A percentile compares a stretch with the other conserved stretches of the same genome.
These are phyloP conservation scores for Penicillium atrosanguineum DNA, from an alignment of 495 filamentous ascomycete genomes.

Conservation along the genomic window DNA sequence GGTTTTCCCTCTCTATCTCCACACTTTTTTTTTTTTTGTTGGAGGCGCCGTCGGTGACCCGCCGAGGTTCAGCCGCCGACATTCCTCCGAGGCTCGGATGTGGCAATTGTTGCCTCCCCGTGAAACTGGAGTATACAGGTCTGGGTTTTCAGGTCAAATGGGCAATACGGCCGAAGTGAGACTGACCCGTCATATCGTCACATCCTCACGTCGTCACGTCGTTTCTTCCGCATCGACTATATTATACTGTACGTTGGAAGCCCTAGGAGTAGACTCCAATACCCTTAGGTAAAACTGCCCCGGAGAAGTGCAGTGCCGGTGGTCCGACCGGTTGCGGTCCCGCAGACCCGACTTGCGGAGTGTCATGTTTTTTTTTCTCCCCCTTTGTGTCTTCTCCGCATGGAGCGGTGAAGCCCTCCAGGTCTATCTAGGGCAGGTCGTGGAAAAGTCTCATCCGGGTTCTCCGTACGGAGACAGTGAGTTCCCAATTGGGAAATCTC, in stretches of 20 bases:
- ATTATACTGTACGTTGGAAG: background rate
- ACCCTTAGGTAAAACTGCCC: background rate
- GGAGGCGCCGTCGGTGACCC: background rate
- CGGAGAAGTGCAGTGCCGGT: constrained; percentile 7
- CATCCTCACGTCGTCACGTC: no score
- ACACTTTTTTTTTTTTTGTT: constrained; percentile 3
- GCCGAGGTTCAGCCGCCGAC: constrained; percentile 8
- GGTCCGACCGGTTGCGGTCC: constrained; percentile 7
- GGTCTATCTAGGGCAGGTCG: background rate
- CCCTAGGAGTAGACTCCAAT: background rate
- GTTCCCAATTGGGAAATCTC: background rate
- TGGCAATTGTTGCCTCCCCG: background rate
- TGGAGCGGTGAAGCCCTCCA: constrained; percentile 13
- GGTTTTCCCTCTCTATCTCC: constrained; percentile 3
- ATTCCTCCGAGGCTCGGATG: constrained; percentile 20
- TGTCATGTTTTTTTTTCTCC: background rate
- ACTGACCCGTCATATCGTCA: no score
- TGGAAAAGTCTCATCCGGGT: background rate
- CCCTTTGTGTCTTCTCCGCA: constrained; percentile 19
- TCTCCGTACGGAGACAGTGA: background rate
- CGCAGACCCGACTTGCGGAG: constrained; percentile 16
- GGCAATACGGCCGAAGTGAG: background rate
- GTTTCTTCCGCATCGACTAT: background rate
- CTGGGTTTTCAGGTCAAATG: background rate
- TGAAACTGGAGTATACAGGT: background rate